These are phyloP conservation scores for Venturiaceae sp. DNA, from an alignment of 2,329 filamentous ascomycete species.

Conservation along the genomic window DNA sequence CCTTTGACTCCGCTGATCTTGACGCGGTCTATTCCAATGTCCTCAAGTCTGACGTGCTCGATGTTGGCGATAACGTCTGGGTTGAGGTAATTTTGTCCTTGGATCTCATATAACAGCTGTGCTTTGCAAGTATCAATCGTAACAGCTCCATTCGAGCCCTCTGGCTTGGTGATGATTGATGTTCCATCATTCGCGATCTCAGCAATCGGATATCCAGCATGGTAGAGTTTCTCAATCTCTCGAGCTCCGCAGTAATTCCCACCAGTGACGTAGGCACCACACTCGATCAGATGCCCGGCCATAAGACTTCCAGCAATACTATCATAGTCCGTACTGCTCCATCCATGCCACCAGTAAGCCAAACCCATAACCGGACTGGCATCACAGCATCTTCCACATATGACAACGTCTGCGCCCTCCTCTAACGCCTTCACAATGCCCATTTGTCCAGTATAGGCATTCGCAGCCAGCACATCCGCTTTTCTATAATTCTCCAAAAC, in stretches of 20 bases:
- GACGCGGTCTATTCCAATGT: background rate
- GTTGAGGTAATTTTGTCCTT: conserved; percentile 25
- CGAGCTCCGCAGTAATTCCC: conserved; percentile 32
- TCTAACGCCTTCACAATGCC: conserved; percentile 29
- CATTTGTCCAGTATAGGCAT: conserved; percentile 23
- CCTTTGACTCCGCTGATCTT: background rate
- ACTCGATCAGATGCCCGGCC: conserved; percentile 23
- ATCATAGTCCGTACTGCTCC: conserved; percentile 28
- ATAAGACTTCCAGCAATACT: conserved; percentile 20
- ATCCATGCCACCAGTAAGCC: conserved; percentile 33
- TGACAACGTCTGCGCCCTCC: conserved; percentile 32
- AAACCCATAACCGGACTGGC: conserved; percentile 20
- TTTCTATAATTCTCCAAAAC: background rate
- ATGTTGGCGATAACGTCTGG: conserved; percentile 21
- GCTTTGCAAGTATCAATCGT: conserved; percentile 5
- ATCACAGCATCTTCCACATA: conserved; percentile 34
- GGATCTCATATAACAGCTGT: conserved; percentile 29
- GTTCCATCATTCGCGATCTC: conserved; percentile 31
- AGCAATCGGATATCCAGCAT: conserved; percentile 37
- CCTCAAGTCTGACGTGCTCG: conserved; percentile 13
- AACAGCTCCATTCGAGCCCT: conserved; percentile 11
- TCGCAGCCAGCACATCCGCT: conserved; percentile 10
- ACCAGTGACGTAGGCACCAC: conserved; percentile 30
- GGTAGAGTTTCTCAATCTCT: conserved; percentile 27
- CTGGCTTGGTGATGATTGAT: conserved; percentile 35